Conservation (phyloP, 805 yeast genomes). For the Maudiozyma bulderi region DNA sequence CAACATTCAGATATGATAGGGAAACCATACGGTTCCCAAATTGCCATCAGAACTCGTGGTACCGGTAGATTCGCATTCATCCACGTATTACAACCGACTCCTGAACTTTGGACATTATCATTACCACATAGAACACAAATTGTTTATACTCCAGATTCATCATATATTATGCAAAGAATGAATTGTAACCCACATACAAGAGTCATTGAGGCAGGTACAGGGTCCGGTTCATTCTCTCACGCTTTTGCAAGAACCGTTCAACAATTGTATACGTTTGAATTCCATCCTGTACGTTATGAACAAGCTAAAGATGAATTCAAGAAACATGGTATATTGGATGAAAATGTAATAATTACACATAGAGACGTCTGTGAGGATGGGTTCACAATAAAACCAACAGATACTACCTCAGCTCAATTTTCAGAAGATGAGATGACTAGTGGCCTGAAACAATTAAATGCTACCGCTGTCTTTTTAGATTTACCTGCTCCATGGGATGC, state of each 20-base stretch:
- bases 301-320: constrained; percentile 75
- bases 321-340: constrained; percentile 50
- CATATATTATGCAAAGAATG: constrained; percentile 78
- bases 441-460: constrained; percentile 33
- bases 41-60: constrained; percentile 59
- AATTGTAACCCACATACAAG: constrained; percentile 61
- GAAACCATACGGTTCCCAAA: constrained; percentile 71
- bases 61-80: constrained; percentile 56
- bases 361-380: constrained; percentile 90
- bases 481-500: constrained; percentile 97
- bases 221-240: constrained; percentile 92
- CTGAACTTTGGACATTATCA: constrained; percentile 94
- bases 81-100: constrained; percentile 81
- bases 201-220: constrained; percentile 96
- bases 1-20: constrained; percentile 82
- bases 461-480: constrained; percentile 76
- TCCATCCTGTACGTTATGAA: constrained; percentile 71
- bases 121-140: constrained; percentile 96
- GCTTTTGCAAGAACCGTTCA: constrained; percentile 84
- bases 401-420: constrained; percentile 18
- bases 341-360: constrained; percentile 63
- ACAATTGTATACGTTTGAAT: constrained; percentile 74
- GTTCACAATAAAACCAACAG: constrained; percentile 40
- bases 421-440: constrained; percentile 21
- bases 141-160: constrained; percentile 91